phyloP scores from a whole-genome alignment of 768 basidiomycete genomes.

The Phylloporus scabripes region DNA sequence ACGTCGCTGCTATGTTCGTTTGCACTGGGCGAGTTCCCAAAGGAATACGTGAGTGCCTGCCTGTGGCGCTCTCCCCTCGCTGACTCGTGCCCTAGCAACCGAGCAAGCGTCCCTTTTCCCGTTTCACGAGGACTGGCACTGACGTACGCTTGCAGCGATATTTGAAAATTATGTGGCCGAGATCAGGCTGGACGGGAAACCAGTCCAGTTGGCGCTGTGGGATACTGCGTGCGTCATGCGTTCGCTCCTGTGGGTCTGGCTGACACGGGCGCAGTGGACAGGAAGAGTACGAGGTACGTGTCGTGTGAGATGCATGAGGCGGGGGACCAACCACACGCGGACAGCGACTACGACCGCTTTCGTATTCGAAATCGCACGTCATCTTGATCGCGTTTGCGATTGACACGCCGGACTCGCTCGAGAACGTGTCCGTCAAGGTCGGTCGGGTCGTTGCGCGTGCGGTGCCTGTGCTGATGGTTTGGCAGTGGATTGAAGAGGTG shows the following conservation, averaged over 20 bases:
- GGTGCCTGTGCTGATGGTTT: background rate
- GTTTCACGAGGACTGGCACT: background rate
- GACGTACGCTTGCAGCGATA: slow-evolving; percentile 55
- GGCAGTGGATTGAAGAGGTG: slow-evolving; percentile 97
- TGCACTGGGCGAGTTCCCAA: slow-evolving; percentile 90
- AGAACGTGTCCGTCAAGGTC: slow-evolving; percentile 93
- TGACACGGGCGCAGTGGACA: slow-evolving; percentile 63
- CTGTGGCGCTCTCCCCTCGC: background rate
- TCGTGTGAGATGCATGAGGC: too few relatives aligned
- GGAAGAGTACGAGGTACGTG: slow-evolving; percentile 89
- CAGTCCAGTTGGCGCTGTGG: slow-evolving; percentile 95
- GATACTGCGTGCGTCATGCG: slow-evolving; percentile 85
- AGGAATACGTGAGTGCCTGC: slow-evolving; percentile 68
- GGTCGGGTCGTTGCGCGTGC: background rate
- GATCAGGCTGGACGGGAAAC: slow-evolving; percentile 95
- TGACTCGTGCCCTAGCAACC: slow-evolving; percentile 35
- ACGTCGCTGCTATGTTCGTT: slow-evolving; percentile 88
- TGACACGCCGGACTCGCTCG: slow-evolving; percentile 93
- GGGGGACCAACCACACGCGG: background rate
- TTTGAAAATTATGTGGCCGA: slow-evolving; percentile 99
- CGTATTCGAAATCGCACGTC: slow-evolving; percentile 97
- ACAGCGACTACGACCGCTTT: slow-evolving; percentile 89
- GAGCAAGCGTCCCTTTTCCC: slow-evolving; percentile 29
- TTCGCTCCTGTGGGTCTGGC: background rate
- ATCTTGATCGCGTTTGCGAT: slow-evolving; percentile 97